Conservation (phyloP, 768 basidiomycete genomes). For the Lactifluus volemus region DNA sequence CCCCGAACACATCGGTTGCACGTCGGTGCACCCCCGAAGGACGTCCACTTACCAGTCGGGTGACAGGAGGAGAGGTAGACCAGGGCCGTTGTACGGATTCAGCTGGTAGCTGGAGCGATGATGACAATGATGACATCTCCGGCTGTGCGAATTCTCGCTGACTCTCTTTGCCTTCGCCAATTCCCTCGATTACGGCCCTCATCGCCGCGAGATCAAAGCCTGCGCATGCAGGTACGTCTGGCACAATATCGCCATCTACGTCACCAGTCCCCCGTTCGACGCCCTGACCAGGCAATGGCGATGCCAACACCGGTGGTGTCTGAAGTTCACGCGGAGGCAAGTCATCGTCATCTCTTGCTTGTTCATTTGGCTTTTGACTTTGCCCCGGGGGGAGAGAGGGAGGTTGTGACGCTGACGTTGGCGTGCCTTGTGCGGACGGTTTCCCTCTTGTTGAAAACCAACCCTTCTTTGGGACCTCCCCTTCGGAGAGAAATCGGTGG, state of each 20-base stretch:
- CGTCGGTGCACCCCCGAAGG: conserved; percentile 22
- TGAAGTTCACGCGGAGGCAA: conserved; percentile 55
- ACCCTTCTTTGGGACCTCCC: conserved; percentile 50
- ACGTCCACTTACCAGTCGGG: background rate
- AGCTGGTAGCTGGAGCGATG: background rate
- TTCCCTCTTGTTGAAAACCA: conserved; percentile 55
- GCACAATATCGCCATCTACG: conserved; percentile 25
- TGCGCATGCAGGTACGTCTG: conserved; percentile 57
- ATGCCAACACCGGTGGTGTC: background rate
- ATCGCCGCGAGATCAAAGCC: conserved; percentile 86
- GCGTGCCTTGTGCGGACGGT: conserved; percentile 25
- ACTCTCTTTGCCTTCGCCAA: conserved; percentile 30
- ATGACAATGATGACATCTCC: conserved; percentile 18
- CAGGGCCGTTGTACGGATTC: background rate
- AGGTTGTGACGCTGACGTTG: conserved; percentile 41
- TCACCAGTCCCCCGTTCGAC: conserved; percentile 15
- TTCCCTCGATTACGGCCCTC: conserved; percentile 55
- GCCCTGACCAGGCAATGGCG: background rate
- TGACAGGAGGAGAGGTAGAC: background rate
- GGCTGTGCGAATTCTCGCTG: conserved; percentile 26
- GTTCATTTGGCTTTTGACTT: conserved; percentile 14
- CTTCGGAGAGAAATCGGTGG: conserved; percentile 41
- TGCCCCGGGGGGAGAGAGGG: conserved; percentile 35
- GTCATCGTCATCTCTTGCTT: conserved; percentile 43
- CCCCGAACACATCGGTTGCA: conserved; percentile 13